Percentiles rank a stretch among this genome's conserved stretches.
Evolutionary conservation across 257 asterid species (phyloP).

Genomic region (Capsicum baccatum): DNA sequence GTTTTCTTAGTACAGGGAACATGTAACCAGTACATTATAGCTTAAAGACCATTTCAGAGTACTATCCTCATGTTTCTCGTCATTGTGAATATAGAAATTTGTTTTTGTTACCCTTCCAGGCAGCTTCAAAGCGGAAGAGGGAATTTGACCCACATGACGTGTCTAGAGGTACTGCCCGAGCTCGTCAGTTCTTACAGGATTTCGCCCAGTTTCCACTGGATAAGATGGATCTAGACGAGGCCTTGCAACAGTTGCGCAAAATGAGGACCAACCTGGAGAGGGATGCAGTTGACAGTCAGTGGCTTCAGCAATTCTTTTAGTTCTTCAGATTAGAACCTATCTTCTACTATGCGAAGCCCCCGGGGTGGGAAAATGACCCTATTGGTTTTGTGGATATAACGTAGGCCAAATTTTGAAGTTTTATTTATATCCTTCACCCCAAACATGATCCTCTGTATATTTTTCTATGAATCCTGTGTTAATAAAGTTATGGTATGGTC

Average conservation of each 20-base stretch:
- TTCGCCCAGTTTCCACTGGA: constrained; percentile 80
- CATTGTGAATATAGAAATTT: background rate
- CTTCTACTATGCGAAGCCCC: constrained; percentile 20
- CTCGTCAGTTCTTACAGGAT: constrained; percentile 77
- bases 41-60: background rate
- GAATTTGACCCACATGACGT: constrained; percentile 63
- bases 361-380: background rate
- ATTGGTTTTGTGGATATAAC: background rate
- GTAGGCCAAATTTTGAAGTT: background rate
- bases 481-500: background rate
- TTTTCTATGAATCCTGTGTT: background rate
- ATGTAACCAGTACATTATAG: background rate
- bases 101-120: constrained; percentile 44
- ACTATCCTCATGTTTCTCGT: background rate
- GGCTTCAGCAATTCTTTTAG: constrained; percentile 84
- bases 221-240: constrained; percentile 67
- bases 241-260: constrained; percentile 52
- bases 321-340: constrained; percentile 17
- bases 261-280: constrained; percentile 69
- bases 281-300: constrained; percentile 60
- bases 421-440: background rate
- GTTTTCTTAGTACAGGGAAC: background rate
- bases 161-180: constrained; percentile 68
- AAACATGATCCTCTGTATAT: constrained; percentile 5
- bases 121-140: constrained; percentile 67